These are phyloP conservation scores for Metarhizium sp. DNA, from an alignment of 2,329 filamentous ascomycete genomes.

Conservation along the genomic window DNA sequence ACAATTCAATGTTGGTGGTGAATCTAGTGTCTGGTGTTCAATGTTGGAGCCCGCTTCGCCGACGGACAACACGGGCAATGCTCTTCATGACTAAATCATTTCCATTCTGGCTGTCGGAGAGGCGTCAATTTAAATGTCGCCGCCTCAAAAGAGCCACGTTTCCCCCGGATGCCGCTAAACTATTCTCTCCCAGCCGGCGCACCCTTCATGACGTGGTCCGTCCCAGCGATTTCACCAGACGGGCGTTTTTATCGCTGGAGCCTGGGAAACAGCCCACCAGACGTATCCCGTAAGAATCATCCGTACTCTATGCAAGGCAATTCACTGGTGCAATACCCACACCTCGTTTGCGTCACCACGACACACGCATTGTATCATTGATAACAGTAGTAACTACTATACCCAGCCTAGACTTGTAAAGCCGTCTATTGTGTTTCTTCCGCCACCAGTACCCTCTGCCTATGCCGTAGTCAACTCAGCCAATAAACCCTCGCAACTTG, in stretches of 20 bases:
- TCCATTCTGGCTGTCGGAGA: not conserved
- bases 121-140: not conserved
- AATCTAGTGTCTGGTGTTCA: too few species aligned
- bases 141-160: not conserved
- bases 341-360: not conserved
- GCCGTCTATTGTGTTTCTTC: too few species aligned
- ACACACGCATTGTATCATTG: too few species aligned
- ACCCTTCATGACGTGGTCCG: not conserved
- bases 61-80: too few species aligned
- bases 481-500: constrained; percentile 2
- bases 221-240: not conserved
- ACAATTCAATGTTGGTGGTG: too few species aligned
- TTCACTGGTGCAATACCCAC: too few species aligned
- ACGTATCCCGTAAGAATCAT: not conserved
- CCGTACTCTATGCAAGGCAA: not conserved
- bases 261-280: not conserved
- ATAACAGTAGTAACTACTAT: too few species aligned
- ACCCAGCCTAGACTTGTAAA: not conserved
- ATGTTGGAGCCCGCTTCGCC: too few species aligned
- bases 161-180: not conserved
- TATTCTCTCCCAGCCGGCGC: not conserved
- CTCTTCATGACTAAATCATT: too few species aligned
- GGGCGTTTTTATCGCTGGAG: not conserved
- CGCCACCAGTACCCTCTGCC: not conserved
- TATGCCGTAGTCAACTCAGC: not conserved